These are phyloP conservation scores for Mycena maculata DNA, from an alignment of 768 basidiomycete genomes.

Conservation along the genomic window DNA sequence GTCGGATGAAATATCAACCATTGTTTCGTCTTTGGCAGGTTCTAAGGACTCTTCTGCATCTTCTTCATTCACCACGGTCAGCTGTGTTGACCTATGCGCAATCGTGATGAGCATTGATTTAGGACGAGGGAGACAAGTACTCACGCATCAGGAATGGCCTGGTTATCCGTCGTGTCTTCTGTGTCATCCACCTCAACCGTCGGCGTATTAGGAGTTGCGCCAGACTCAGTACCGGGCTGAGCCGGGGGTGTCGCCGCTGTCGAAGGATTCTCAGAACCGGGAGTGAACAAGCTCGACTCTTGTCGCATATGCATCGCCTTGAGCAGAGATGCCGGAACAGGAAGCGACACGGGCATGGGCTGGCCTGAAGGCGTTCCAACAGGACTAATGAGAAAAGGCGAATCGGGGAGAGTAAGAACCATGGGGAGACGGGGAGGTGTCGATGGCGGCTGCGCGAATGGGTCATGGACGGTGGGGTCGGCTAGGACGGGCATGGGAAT, in stretches of 20 bases:
- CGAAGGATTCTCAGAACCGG: constrained; percentile 34
- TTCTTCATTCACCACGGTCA: neutral
- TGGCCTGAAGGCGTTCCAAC: constrained; percentile 10
- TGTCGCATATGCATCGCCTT: constrained; percentile 35
- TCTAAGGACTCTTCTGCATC: neutral
- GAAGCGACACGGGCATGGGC: constrained; percentile 34
- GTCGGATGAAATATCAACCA: neutral
- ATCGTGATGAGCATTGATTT: neutral
- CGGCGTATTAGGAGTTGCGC: neutral
- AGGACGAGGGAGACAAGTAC: neutral
- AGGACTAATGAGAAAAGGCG: neutral
- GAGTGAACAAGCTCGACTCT: constrained; percentile 54
- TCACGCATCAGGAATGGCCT: neutral
- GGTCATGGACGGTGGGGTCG: constrained; percentile 54
- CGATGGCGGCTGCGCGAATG: constrained; percentile 34
- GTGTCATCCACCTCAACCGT: neutral
- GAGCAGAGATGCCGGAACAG: constrained; percentile 39
- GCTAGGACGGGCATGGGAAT: constrained; percentile 56
- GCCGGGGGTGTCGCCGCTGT: constrained; percentile 17
- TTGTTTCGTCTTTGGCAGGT: neutral
- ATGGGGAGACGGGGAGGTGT: constrained; percentile 33
- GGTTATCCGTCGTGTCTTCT: neutral
- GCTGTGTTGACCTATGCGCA: neutral
- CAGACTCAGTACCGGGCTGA: neutral
- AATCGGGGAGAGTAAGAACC: constrained; percentile 37